Percentiles rank a stretch among this genome's conserved stretches.
These are phyloP conservation scores for Nannizzia gypsea DNA, from an alignment of 2,329 filamentous ascomycete species.

Conservation along the genomic window DNA sequence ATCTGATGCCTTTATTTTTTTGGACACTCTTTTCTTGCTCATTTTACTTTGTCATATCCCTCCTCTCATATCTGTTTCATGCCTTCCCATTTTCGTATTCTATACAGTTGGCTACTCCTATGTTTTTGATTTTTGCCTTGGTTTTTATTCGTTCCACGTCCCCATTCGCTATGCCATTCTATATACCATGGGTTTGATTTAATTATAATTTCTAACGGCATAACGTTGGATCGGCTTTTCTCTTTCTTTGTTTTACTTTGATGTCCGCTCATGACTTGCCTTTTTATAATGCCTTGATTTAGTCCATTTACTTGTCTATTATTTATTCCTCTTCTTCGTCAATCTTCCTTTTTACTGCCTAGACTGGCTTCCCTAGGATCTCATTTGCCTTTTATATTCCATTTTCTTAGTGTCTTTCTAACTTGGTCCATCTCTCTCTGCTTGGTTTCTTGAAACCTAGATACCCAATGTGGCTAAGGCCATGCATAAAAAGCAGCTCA, in stretches of 20 bases:
- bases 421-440: background rate
- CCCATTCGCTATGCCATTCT: background rate
- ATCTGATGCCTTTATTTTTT: background rate
- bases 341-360: background rate
- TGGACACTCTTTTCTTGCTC: background rate
- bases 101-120: background rate
- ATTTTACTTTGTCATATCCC: background rate
- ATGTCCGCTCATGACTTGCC: background rate
- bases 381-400: background rate
- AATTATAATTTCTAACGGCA: background rate
- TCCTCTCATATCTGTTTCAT: background rate
- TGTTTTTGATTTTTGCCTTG: background rate
- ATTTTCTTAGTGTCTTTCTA: background rate
- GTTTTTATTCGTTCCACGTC: background rate
- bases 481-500: background rate
- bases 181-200: background rate
- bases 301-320: background rate
- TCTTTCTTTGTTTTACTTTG: background rate
- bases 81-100: background rate
- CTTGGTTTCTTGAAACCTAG: background rate
- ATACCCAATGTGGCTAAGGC: background rate
- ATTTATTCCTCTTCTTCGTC: background rate
- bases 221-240: background rate
- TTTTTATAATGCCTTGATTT: background rate
- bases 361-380: background rate